Conservation (phyloP, 148 eudicot genomes). For the Dianthus caryophyllus region DNA sequence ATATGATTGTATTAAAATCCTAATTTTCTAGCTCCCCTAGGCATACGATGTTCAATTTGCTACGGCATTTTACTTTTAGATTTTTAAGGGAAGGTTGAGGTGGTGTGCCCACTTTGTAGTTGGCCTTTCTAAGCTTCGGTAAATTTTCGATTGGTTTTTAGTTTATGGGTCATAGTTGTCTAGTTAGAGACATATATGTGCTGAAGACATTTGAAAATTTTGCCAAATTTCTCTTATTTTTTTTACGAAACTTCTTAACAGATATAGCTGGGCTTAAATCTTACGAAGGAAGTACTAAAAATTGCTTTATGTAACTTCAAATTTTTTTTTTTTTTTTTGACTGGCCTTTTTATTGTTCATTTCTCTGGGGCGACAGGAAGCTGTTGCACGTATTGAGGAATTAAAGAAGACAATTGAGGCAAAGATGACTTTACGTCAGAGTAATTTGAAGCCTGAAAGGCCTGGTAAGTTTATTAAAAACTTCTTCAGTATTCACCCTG, state of each 20-base stretch:
- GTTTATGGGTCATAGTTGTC: neutral
- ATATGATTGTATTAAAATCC: no score
- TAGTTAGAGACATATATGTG: no score
- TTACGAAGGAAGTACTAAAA: no score
- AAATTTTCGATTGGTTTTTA: no score
- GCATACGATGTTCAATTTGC: no score
- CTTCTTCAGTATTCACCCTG: neutral
- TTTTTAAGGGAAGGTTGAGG: neutral
- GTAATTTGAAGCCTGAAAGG: slow-evolving; percentile 77
- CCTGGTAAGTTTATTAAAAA: slow-evolving; percentile 46
- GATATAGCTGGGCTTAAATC: no score
- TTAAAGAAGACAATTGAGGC: slow-evolving; percentile 74
- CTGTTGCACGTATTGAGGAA: slow-evolving; percentile 78
- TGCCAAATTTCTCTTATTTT: neutral
- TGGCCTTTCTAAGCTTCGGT: neutral
- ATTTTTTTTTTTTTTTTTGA: neutral
- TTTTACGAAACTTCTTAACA: no score
- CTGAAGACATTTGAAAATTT: no score
- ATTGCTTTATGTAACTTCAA: neutral
- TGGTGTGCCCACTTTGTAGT: neutral
- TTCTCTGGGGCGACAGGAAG: slow-evolving; percentile 48
- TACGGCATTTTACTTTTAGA: neutral
- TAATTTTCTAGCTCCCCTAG: no score
- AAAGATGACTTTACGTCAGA: slow-evolving; percentile 73
- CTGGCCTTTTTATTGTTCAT: neutral